These are phyloP conservation scores for Cyberlindnera sargentensis DNA, from an alignment of 805 yeast species.

Conservation along the genomic window DNA sequence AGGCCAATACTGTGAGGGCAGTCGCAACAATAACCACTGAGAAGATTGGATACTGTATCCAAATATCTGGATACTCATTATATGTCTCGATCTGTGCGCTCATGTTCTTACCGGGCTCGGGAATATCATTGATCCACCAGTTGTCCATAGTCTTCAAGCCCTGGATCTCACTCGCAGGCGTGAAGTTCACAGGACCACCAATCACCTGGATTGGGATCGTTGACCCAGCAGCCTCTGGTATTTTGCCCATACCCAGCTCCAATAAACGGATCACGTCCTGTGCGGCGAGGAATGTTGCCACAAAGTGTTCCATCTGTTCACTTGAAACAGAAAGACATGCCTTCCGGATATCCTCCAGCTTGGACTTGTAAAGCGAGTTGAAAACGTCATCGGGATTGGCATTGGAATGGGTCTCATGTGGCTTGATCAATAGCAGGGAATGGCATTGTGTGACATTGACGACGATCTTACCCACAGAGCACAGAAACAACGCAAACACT, in stretches of 20 bases:
- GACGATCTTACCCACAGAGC: slow-evolving; percentile 24
- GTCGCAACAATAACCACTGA: slow-evolving; percentile 24
- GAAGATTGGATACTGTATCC: slow-evolving; percentile 34
- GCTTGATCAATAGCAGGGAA: slow-evolving; percentile 30
- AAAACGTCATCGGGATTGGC: slow-evolving; percentile 22
- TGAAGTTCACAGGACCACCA: slow-evolving; percentile 25
- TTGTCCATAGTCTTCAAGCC: slow-evolving; percentile 16
- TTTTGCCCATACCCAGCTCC: slow-evolving; percentile 34
- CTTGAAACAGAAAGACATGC: slow-evolving; percentile 13
- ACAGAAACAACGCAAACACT: slow-evolving; percentile 27
- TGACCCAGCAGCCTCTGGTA: slow-evolving; percentile 20
- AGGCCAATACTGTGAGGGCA: slow-evolving; percentile 27
- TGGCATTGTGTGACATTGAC: slow-evolving; percentile 26
- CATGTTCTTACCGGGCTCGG: slow-evolving; percentile 16
- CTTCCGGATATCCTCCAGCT: slow-evolving; percentile 14
- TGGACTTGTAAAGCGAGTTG: slow-evolving; percentile 20
- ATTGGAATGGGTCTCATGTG: slow-evolving; percentile 24
- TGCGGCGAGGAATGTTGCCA: slow-evolving; percentile 25
- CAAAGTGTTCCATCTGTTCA: slow-evolving; percentile 26
- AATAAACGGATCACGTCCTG: slow-evolving; percentile 28
- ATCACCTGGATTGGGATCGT: slow-evolving; percentile 19
- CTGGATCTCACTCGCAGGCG: slow-evolving; percentile 19
- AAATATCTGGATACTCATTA: slow-evolving; percentile 29
- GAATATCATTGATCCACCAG: slow-evolving; percentile 23
- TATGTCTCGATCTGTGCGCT: slow-evolving; percentile 16